Percentiles rank a stretch among this genome's conserved stretches.
These are phyloP conservation scores for Basidioascus undulatus DNA, from an alignment of 768 basidiomycete species.

Conservation along the genomic window DNA sequence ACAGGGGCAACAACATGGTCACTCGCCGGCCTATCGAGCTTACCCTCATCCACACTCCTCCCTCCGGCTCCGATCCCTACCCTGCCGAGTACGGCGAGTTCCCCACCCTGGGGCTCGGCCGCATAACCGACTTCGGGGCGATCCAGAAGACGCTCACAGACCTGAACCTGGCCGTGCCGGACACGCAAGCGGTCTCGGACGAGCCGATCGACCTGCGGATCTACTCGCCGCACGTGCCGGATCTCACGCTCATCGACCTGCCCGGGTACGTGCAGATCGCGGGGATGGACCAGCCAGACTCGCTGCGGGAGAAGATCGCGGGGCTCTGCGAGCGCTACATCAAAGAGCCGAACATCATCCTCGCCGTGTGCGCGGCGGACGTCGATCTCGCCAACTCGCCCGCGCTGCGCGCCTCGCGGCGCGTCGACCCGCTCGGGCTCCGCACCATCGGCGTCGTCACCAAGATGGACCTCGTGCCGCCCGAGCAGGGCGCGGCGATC, in stretches of 20 bases:
- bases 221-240: conserved; percentile 84
- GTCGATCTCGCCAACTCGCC: conserved; percentile 97
- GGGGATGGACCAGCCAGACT: conserved; percentile 84
- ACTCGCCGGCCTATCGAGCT: conserved; percentile 94
- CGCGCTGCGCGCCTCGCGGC: conserved; percentile 71
- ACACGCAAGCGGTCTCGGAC: conserved; percentile 73
- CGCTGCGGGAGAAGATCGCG: conserved; percentile 77
- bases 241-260: conserved; percentile 88
- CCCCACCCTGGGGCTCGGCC: conserved; percentile 65
- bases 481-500: conserved; percentile 58
- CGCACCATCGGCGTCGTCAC: conserved; percentile 94
- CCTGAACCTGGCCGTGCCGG: conserved; percentile 75
- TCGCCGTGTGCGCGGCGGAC: conserved; percentile 96
- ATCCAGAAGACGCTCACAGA: conserved; percentile 86
- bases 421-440: conserved; percentile 80
- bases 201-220: conserved; percentile 93
- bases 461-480: conserved; percentile 90
- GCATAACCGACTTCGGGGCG: conserved; percentile 67
- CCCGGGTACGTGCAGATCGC: conserved; percentile 93
- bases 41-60: conserved; percentile 77
- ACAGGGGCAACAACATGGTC: conserved; percentile 95
- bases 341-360: conserved; percentile 95
- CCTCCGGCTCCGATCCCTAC: conserved; percentile 28
- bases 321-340: conserved; percentile 85
- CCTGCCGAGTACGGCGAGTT: conserved; percentile 74